Conservation (phyloP, 768 basidiomycete genomes). For the Mycena latifolia region DNA sequence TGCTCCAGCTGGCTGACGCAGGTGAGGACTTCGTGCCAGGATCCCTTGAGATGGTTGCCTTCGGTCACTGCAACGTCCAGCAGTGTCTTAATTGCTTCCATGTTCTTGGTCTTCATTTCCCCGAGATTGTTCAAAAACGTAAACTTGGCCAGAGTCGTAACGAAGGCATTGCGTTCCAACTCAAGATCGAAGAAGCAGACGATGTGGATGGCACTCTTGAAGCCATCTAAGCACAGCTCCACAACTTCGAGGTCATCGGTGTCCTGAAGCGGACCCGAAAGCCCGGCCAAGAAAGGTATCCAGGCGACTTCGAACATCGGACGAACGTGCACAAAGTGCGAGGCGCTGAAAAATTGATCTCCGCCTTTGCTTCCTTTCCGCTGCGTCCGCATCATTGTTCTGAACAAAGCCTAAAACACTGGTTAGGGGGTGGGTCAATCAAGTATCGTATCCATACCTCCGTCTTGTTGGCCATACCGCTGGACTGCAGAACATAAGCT, state of each 20-base stretch:
- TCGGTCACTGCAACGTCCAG: constrained; percentile 97
- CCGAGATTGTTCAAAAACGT: constrained; percentile 98
- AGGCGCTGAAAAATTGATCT: constrained; percentile 97
- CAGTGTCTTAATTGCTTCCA: constrained; percentile 97
- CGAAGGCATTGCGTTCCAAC: constrained; percentile 97
- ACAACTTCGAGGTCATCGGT: constrained; percentile 95
- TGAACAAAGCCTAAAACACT: constrained; percentile 81
- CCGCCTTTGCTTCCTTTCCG: constrained; percentile 81
- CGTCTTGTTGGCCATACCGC: constrained; percentile 96
- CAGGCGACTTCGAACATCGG: constrained; percentile 99
- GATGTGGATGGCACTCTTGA: constrained; percentile 96
- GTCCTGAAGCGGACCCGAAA: constrained; percentile 95
- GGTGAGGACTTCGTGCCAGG: constrained; percentile 95
- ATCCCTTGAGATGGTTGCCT: constrained; percentile 94
- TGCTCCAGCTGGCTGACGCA: constrained; percentile 99
- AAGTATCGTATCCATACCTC: constrained; percentile 66
- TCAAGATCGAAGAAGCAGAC: constrained; percentile 98
- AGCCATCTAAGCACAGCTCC: constrained; percentile 93
- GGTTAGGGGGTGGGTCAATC: constrained; percentile 29
- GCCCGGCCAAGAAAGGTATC: constrained; percentile 97
- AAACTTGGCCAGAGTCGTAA: constrained; percentile 95
- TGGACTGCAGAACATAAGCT: constrained; percentile 94
- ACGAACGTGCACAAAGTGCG: constrained; percentile 94
- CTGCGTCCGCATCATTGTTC: constrained; percentile 92
- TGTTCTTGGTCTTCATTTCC: constrained; percentile 99